A percentile compares a stretch with the other conserved stretches of the same genome.
These are phyloP conservation scores for Coemansia umbellata DNA, from an alignment of 192 early-diverging fungal genomes.

Conservation along the genomic window DNA sequence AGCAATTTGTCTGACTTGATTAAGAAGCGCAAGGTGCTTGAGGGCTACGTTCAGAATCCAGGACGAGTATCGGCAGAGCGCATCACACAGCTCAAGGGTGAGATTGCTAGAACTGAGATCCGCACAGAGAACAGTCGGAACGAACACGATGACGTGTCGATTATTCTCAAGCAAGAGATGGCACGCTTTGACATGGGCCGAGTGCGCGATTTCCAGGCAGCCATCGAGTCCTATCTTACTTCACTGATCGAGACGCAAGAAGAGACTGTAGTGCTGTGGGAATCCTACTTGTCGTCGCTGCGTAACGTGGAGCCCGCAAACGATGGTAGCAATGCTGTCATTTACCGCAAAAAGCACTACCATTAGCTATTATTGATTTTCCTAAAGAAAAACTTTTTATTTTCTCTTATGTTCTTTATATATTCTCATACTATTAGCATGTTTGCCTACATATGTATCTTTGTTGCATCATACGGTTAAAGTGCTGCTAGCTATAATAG, in stretches of 20 bases:
- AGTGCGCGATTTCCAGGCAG: conserved; percentile 73
- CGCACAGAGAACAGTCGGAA: conserved; percentile 49
- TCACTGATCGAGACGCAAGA: conserved; percentile 79
- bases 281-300: conserved; percentile 41
- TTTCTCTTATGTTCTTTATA: no score
- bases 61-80: conserved; percentile 28
- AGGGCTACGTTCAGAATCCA: conserved; percentile 55
- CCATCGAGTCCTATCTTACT: conserved; percentile 67
- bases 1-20: conserved; percentile 63
- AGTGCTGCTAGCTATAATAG: no score
- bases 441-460: no score
- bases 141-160: conserved; percentile 75
- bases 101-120: conserved; percentile 46
- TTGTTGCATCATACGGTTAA: no score
- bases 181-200: conserved; percentile 76
- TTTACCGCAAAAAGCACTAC: no score
- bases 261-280: conserved; percentile 61
- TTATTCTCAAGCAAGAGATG: conserved; percentile 66
- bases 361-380: no score
- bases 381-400: no score
- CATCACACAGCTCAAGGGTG: conserved; percentile 40
- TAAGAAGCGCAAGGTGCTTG: conserved; percentile 63
- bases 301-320: conserved; percentile 14
- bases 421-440: no score
- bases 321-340: no score